Conservation (phyloP, 2,329 filamentous ascomycete species). For the Talaromyces piceae region DNA sequence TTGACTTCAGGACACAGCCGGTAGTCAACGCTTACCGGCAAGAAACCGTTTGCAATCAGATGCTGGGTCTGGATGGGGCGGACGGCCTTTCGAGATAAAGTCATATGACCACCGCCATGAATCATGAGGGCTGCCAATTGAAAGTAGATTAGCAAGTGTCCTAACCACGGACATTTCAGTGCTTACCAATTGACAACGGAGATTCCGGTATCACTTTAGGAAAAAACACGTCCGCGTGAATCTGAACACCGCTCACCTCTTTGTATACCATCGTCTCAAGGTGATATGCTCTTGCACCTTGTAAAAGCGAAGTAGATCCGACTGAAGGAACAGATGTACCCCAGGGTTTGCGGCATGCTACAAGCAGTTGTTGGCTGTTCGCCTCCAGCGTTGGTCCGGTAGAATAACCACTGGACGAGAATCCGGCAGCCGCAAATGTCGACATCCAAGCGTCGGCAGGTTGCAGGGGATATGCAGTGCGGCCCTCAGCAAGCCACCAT, state of each 20-base stretch:
- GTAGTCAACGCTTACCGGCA: slow-evolving; percentile 44
- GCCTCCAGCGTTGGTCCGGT: background rate
- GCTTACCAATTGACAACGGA: background rate
- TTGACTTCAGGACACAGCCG: slow-evolving; percentile 41
- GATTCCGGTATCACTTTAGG: background rate
- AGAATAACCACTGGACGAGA: background rate
- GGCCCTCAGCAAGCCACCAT: slow-evolving; percentile 33
- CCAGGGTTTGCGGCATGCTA: background rate
- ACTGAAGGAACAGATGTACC: background rate
- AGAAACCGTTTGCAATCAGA: slow-evolving; percentile 32
- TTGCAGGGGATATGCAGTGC: slow-evolving; percentile 16
- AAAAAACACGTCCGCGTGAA: slow-evolving; percentile 8
- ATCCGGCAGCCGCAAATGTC: background rate
- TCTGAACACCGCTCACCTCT: background rate
- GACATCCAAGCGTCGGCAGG: slow-evolving; percentile 14
- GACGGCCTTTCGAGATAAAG: slow-evolving; percentile 15
- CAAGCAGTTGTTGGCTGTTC: background rate
- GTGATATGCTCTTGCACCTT: background rate
- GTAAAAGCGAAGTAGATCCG: slow-evolving; percentile 1
- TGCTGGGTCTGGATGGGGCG: slow-evolving; percentile 24
- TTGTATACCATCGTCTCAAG: slow-evolving; percentile 9
- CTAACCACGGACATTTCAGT: background rate
- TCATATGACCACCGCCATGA: slow-evolving; percentile 18
- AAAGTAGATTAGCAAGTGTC: background rate
- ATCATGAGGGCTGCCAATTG: slow-evolving; percentile 17